These are phyloP conservation scores for Juncus effusus DNA, from an alignment of 176 grass and related monocot species.

Conservation along the genomic window DNA sequence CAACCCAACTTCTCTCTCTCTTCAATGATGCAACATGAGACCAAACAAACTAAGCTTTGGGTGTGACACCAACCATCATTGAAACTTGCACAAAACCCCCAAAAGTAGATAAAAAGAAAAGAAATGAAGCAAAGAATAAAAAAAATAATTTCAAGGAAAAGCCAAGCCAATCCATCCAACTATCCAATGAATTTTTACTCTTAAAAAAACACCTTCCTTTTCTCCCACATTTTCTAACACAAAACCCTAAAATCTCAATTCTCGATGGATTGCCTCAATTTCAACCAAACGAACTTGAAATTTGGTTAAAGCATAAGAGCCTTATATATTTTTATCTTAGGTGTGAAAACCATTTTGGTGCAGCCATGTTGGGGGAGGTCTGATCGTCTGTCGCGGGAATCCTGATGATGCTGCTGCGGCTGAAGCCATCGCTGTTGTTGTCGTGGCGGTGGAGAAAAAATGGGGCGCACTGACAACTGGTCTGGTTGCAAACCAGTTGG, in stretches of 20 bases:
- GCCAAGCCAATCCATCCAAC: slow-evolving; percentile 32
- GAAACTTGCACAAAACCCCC: slow-evolving; percentile 4
- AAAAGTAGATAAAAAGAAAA: slow-evolving; percentile 23
- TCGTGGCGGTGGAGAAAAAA: slow-evolving; percentile 18
- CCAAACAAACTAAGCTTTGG: slow-evolving; percentile 68
- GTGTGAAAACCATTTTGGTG: slow-evolving; percentile 78
- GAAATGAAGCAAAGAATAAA: slow-evolving; percentile 2
- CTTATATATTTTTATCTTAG: slow-evolving; percentile 12
- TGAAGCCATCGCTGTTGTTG: slow-evolving; percentile 23
- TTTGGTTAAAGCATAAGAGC: slow-evolving; percentile 3
- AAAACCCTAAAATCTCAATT: not conserved
- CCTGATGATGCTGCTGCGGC: slow-evolving; percentile 99
- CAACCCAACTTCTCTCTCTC: slow-evolving; percentile 23
- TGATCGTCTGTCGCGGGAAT: slow-evolving; percentile 76
- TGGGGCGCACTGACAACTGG: slow-evolving; percentile 4
- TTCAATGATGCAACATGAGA: slow-evolving; percentile 82
- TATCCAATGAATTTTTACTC: not conserved
- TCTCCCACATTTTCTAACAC: slow-evolving; percentile 35
- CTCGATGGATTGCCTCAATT: slow-evolving; percentile 27
- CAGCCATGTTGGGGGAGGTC: slow-evolving; percentile 50
- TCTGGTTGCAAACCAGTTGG: slow-evolving; percentile 38
- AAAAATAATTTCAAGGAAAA: slow-evolving; percentile 16
- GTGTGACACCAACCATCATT: slow-evolving; percentile 37
- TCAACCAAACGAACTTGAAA: slow-evolving; percentile 21
- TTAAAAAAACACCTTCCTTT: slow-evolving; percentile 39